Evolutionary conservation across 768 basidiomycete species (phyloP).

Genomic region (Krasilnikovozyma curviuscula): DNA sequence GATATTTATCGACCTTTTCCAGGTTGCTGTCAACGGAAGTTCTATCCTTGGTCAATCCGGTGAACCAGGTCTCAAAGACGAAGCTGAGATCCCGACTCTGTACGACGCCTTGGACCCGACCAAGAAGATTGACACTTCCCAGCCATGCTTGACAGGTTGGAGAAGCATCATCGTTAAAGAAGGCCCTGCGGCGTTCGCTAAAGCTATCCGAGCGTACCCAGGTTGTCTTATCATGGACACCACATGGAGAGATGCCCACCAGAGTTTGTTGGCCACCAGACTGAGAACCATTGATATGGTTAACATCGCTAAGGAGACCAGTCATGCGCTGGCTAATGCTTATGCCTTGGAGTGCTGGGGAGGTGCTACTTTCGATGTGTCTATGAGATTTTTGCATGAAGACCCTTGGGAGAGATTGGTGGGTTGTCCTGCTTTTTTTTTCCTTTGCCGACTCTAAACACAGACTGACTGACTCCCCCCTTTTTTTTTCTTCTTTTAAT

Average conservation of each 20-base stretch:
- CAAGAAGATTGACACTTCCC: slow-evolving; percentile 54
- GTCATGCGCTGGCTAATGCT: slow-evolving; percentile 80
- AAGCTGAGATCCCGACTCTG: slow-evolving; percentile 64
- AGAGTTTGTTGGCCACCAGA: slow-evolving; percentile 88
- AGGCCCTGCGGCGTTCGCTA: slow-evolving; percentile 94
- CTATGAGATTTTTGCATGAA: slow-evolving; percentile 98
- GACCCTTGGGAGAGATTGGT: slow-evolving; percentile 98
- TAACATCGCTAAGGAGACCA: slow-evolving; percentile 96
- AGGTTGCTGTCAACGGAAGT: slow-evolving; percentile 92
- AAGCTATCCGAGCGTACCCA: slow-evolving; percentile 88
- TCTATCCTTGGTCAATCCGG: slow-evolving; percentile 91
- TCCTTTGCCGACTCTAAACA: neutral
- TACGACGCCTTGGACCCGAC: slow-evolving; percentile 54
- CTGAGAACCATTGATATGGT: slow-evolving; percentile 91
- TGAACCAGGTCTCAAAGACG: slow-evolving; percentile 81
- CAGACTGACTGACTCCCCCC: neutral
- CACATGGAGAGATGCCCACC: slow-evolving; percentile 98
- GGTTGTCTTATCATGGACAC: slow-evolving; percentile 56
- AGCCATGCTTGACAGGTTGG: slow-evolving; percentile 81
- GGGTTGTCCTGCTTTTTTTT: slow-evolving; percentile 15
- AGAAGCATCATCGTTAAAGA: slow-evolving; percentile 96
- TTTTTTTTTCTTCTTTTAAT: slow-evolving; percentile 1
- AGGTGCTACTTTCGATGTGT: slow-evolving; percentile 69
- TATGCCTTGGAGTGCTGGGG: slow-evolving; percentile 99
- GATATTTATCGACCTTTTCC: too few species aligned